phyloP scores from a whole-genome alignment of 169 alveolate genomes.

The Babesia divergens region DNA sequence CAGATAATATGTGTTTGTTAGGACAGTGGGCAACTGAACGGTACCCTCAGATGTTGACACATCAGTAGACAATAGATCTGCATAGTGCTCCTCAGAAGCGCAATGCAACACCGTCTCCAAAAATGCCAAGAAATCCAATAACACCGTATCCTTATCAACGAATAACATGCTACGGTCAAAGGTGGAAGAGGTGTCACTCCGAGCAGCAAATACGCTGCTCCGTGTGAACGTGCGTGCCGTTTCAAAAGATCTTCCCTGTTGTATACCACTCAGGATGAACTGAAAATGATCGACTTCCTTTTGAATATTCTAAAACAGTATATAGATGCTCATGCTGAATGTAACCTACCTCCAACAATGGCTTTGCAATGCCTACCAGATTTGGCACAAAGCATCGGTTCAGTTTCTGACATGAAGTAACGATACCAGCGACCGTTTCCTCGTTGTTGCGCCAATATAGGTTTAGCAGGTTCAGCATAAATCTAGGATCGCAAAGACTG shows the following conservation, averaged over 20 bases:
- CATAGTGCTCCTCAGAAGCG: slow-evolving; percentile 4
- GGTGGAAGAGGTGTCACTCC: slow-evolving; percentile 5
- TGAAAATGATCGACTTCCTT: slow-evolving; percentile 6
- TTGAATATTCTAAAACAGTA: neutral
- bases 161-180: slow-evolving; percentile 18
- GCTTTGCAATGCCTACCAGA: neutral
- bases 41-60: slow-evolving; percentile 24
- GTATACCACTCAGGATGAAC: neutral
- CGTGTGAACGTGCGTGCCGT: neutral
- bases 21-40: slow-evolving; percentile 1
- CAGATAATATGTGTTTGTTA: slow-evolving; percentile 38
- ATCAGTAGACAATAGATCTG: neutral
- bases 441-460: slow-evolving; percentile 56
- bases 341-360: slow-evolving; percentile 24
- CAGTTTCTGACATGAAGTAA: neutral
- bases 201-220: slow-evolving; percentile 1
- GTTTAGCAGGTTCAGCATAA: slow-evolving; percentile 31
- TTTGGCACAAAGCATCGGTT: slow-evolving; percentile 8
- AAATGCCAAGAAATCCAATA: slow-evolving; percentile 40
- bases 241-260: slow-evolving; percentile 9
- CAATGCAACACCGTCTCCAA: slow-evolving; percentile 38
- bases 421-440: neutral
- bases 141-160: slow-evolving; percentile 20
- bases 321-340: neutral
- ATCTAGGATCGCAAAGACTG: slow-evolving; percentile 30